A percentile compares a stretch with the other conserved stretches of the same genome.
phyloP scores from a whole-genome alignment of 2,329 filamentous ascomycete genomes.

The Ophiocordyceps australis region DNA sequence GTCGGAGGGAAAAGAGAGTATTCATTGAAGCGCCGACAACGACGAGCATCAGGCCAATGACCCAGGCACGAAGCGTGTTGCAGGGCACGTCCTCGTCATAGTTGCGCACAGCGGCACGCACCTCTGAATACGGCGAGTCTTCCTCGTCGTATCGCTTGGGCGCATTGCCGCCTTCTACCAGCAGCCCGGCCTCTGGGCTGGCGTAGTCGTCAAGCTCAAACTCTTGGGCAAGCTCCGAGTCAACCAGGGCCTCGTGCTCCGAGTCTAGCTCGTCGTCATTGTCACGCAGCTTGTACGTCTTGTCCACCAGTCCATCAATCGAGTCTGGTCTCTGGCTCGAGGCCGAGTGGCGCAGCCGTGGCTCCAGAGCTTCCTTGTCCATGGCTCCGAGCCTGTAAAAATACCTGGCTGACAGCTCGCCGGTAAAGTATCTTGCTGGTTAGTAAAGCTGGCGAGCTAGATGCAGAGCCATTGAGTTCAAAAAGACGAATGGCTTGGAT shows the following conservation, averaged over 20 bases:
- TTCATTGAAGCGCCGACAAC: conserved; percentile 41
- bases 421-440: too few species aligned
- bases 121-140: conserved; percentile 49
- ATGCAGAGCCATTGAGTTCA: too few species aligned
- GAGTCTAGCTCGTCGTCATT: conserved; percentile 26
- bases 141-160: conserved; percentile 21
- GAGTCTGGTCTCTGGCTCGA: conserved; percentile 8
- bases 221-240: conserved; percentile 29
- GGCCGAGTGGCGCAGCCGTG: conserved; percentile 6
- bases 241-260: conserved; percentile 37
- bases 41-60: conserved; percentile 38
- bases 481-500: too few species aligned
- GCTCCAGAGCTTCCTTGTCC: too few species aligned
- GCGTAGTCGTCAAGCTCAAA: conserved; percentile 13
- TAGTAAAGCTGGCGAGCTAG: too few species aligned
- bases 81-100: conserved; percentile 47
- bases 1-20: conserved; percentile 43
- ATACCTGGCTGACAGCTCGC: too few species aligned
- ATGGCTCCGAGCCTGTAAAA: too few species aligned
- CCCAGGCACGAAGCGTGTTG: conserved; percentile 48
- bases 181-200: conserved; percentile 5
- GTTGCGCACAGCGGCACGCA: conserved; percentile 44
- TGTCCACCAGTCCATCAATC: conserved; percentile 10
- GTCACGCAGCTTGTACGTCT: conserved; percentile 22
- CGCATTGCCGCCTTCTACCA: conserved; percentile 1